phyloP scores from a whole-genome alignment of 2,329 filamentous ascomycete genomes.

The Stemphylium lycopersici region DNA sequence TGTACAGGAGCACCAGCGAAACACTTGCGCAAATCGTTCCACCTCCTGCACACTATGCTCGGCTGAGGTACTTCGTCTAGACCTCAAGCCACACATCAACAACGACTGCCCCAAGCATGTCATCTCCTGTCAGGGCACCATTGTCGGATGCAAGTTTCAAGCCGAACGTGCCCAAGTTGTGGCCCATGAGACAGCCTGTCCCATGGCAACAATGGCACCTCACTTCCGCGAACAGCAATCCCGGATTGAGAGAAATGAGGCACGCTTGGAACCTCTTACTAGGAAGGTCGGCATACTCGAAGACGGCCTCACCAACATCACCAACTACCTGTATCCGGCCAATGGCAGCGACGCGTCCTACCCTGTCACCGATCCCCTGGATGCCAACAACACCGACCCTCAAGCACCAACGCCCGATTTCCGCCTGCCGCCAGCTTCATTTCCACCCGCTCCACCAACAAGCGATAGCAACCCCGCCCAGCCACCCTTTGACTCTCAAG shows the following conservation, averaged over 20 bases:
- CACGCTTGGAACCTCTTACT: conserved; percentile 50
- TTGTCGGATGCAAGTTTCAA: conserved; percentile 52
- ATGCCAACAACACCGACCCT: conserved; percentile 39
- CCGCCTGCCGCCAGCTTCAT: conserved; percentile 42
- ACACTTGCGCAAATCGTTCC: conserved; percentile 58
- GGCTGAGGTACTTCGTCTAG: conserved; percentile 49
- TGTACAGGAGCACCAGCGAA: conserved; percentile 51
- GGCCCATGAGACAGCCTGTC: conserved; percentile 50
- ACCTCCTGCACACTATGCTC: conserved; percentile 53
- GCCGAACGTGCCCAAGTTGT: conserved; percentile 49
- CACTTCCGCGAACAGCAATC: conserved; percentile 52
- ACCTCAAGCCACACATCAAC: conserved; percentile 50
- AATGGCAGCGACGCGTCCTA: conserved; percentile 40
- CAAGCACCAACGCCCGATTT: conserved; percentile 48
- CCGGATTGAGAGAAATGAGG: conserved; percentile 53
- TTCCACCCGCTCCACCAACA: conserved; percentile 35
- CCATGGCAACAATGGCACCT: conserved; percentile 56
- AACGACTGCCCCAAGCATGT: conserved; percentile 51
- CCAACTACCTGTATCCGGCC: conserved; percentile 49
- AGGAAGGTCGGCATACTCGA: conserved; percentile 55
- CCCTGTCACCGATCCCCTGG: conserved; percentile 42
- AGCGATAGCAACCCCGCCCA: conserved; percentile 32
- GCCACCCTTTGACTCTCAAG: conserved; percentile 54
- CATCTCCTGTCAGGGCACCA: conserved; percentile 52
- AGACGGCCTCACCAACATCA: conserved; percentile 52